phyloP scores from a whole-genome alignment of 345 rosid genomes.

The Excoecaria agallocha region DNA sequence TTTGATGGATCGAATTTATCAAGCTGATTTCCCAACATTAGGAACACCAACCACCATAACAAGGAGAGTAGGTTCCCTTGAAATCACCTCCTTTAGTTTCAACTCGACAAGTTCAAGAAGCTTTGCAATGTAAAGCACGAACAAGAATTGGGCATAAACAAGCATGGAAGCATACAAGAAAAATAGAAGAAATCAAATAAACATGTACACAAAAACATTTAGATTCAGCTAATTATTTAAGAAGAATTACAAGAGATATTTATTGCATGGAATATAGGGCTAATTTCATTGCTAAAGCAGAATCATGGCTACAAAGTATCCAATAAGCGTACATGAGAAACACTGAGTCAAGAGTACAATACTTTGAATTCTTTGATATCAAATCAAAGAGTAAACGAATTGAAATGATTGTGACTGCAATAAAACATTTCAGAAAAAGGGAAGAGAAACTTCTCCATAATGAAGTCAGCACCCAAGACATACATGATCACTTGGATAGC shows the following conservation, averaged over 20 bases:
- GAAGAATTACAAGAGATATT: neutral
- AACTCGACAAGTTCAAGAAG: constrained; percentile 88
- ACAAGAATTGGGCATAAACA: constrained; percentile 13
- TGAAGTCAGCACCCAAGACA: neutral
- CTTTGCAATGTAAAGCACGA: constrained; percentile 29
- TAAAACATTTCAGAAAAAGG: neutral
- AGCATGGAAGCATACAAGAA: neutral
- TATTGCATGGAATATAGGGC: constrained; percentile 2
- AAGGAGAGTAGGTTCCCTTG: constrained; percentile 91
- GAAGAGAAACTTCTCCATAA: neutral
- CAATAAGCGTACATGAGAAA: neutral
- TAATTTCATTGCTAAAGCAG: neutral
- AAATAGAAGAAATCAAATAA: neutral
- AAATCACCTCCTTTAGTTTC: constrained; percentile 82
- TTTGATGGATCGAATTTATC: constrained; percentile 77
- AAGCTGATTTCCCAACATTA: constrained; percentile 96
- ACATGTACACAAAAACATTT: neutral
- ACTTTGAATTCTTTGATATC: neutral
- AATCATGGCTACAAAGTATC: neutral
- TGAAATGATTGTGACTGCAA: neutral
- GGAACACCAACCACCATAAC: constrained; percentile 99
- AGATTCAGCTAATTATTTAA: constrained; percentile 8
- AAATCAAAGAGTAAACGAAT: neutral
- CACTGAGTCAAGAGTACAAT: neutral
- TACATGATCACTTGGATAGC: no score